Conservation (phyloP, 371 early-diverging fungal species). For the Saksenaea vasiformis region DNA sequence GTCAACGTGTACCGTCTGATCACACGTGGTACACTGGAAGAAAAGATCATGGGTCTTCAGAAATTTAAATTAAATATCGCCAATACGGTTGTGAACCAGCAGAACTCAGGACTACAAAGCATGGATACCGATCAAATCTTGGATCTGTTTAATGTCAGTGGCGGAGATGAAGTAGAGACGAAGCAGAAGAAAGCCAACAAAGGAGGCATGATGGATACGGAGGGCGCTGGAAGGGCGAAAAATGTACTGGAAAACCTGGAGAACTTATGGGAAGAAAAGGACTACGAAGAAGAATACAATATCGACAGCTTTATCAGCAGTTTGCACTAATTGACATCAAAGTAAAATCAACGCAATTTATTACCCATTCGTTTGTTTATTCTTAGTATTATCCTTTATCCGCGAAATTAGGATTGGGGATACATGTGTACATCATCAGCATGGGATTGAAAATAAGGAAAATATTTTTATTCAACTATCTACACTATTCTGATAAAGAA, state of each 20-base stretch:
- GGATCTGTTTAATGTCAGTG: conserved; percentile 82
- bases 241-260: conserved; percentile 86
- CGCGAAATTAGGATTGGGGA: too few species aligned
- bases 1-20: conserved; percentile 96
- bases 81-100: conserved; percentile 96
- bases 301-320: conserved; percentile 80
- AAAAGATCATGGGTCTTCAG: conserved; percentile 98
- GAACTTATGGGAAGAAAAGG: conserved; percentile 91
- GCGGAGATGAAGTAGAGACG: conserved; percentile 34
- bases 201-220: conserved; percentile 10
- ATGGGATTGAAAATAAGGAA: too few species aligned
- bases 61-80: conserved; percentile 99
- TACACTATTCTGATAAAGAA: neutral
- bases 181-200: conserved; percentile 34
- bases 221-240: conserved; percentile 57
- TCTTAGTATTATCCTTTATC: too few species aligned
- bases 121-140: conserved; percentile 96
- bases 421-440: too few species aligned
- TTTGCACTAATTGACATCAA: conserved; percentile 46
- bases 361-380: neutral
- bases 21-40: conserved; percentile 90
- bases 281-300: conserved; percentile 91
- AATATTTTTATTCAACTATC: neutral
- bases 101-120: conserved; percentile 89
- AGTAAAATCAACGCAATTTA: neutral